Percentiles rank a stretch among this genome's conserved stretches.
Evolutionary conservation across 2,329 filamentous ascomycete species (phyloP).

Genomic region (Fusarium falciforme): DNA sequence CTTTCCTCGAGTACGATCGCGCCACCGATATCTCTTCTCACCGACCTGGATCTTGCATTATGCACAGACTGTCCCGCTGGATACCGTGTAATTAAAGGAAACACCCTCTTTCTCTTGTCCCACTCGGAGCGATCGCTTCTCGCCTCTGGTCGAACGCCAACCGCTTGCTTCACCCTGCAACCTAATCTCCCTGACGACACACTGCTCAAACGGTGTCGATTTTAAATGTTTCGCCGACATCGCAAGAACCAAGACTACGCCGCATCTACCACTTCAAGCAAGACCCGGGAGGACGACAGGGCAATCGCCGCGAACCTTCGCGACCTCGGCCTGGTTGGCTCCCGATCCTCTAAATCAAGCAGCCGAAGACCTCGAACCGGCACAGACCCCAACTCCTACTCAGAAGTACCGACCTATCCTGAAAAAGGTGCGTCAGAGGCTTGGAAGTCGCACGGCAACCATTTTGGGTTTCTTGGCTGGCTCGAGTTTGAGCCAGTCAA

Average conservation of each 20-base stretch:
- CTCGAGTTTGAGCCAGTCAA: not conserved
- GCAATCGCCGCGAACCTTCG: constrained; percentile 43
- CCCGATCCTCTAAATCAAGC: constrained; percentile 36
- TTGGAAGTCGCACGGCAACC: not conserved
- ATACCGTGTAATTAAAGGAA: constrained; percentile 34
- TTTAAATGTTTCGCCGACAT: constrained; percentile 54
- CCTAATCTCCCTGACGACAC: constrained; percentile 14
- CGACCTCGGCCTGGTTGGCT: constrained; percentile 46
- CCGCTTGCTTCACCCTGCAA: constrained; percentile 5
- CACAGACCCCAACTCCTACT: constrained; percentile 40
- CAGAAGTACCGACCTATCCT: constrained; percentile 50
- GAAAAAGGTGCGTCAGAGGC: constrained; percentile 53
- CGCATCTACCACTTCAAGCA: constrained; percentile 29
- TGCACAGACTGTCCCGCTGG: constrained; percentile 33
- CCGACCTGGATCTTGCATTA: constrained; percentile 27
- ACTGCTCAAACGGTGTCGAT: constrained; percentile 32
- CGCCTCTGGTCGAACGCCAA: constrained; percentile 8
- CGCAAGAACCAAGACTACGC: constrained; percentile 47
- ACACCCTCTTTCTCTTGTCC: constrained; percentile 19
- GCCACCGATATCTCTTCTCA: not conserved
- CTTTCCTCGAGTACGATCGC: constrained; percentile 9
- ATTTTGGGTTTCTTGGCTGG: not conserved
- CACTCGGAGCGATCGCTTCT: constrained; percentile 8
- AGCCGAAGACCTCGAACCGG: constrained; percentile 43
- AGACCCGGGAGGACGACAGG: constrained; percentile 32